phyloP scores from a whole-genome alignment of 2,329 filamentous ascomycete genomes.

The Cladosporium colombiae region DNA sequence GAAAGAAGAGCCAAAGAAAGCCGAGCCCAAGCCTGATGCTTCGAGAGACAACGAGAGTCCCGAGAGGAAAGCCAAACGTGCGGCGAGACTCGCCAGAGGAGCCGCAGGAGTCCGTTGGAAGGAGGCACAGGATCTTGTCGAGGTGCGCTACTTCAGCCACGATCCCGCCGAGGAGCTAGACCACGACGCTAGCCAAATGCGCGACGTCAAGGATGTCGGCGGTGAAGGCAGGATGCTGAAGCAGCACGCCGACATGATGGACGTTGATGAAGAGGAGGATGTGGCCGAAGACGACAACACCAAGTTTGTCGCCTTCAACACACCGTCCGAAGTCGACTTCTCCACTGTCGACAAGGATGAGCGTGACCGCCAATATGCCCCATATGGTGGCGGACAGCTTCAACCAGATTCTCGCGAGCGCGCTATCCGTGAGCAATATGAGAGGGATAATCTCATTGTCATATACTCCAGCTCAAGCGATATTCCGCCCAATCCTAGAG shows the following conservation, averaged over 20 bases:
- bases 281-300: constrained; percentile 55
- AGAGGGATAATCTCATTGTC: constrained; percentile 50
- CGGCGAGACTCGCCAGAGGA: constrained; percentile 71
- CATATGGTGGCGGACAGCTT: constrained; percentile 46
- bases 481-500: constrained; percentile 49
- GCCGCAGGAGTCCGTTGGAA: constrained; percentile 72
- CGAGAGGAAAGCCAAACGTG: constrained; percentile 65
- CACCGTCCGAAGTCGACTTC: constrained; percentile 44
- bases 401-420: constrained; percentile 46
- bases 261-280: constrained; percentile 63
- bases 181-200: constrained; percentile 66
- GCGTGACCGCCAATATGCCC: constrained; percentile 46
- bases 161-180: constrained; percentile 71
- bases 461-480: constrained; percentile 48
- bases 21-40: constrained; percentile 42
- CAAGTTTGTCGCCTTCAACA: constrained; percentile 49
- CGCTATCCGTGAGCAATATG: constrained; percentile 46
- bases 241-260: constrained; percentile 66
- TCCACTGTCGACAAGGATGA: constrained; percentile 43
- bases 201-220: constrained; percentile 71
- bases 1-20: constrained; percentile 50
- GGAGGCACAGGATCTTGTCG: constrained; percentile 64
- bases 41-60: constrained; percentile 58
- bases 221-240: constrained; percentile 60
- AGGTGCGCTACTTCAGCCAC: constrained; percentile 70